A percentile compares a stretch with the other conserved stretches of the same genome.
phyloP scores from a whole-genome alignment of 257 asterid genomes.

The Coffea canephora region DNA sequence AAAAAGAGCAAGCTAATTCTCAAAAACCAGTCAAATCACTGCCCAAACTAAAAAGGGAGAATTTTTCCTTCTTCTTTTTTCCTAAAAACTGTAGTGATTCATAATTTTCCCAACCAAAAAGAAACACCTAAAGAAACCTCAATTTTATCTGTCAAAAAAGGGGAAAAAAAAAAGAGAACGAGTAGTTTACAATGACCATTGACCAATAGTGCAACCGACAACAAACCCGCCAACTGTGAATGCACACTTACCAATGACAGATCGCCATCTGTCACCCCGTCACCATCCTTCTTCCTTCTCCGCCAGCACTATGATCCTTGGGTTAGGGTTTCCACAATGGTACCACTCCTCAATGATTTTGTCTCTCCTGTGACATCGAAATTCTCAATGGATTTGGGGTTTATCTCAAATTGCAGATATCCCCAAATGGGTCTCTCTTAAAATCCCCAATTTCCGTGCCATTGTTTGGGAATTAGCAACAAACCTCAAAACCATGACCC shows the following conservation, averaged over 20 bases:
- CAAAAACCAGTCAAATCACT: no score
- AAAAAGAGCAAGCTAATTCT: no score
- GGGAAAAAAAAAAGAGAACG: neutral
- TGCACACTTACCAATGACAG: conserved; percentile 33
- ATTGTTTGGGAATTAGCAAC: neutral
- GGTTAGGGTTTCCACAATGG: conserved; percentile 31
- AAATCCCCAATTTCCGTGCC: neutral
- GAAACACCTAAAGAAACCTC: no score
- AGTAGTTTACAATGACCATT: neutral
- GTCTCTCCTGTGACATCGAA: conserved; percentile 23
- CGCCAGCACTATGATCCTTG: conserved; percentile 19
- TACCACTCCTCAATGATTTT: conserved; percentile 10
- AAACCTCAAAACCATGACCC: conserved; percentile 15
- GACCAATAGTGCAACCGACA: neutral
- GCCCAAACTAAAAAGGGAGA: no score
- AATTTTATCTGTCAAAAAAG: neutral
- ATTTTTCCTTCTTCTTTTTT: no score
- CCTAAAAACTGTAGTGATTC: neutral
- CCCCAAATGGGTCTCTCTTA: conserved; percentile 15
- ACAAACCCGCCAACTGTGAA: conserved; percentile 13
- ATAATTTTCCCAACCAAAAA: no score
- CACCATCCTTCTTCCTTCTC: conserved; percentile 17
- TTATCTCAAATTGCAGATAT: conserved; percentile 9
- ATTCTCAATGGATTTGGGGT: conserved; percentile 32
- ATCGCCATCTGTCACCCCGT: conserved; percentile 29